Evolutionary conservation across 257 asterid species (phyloP).

Genomic region (Rauvolfia tetraphylla): DNA sequence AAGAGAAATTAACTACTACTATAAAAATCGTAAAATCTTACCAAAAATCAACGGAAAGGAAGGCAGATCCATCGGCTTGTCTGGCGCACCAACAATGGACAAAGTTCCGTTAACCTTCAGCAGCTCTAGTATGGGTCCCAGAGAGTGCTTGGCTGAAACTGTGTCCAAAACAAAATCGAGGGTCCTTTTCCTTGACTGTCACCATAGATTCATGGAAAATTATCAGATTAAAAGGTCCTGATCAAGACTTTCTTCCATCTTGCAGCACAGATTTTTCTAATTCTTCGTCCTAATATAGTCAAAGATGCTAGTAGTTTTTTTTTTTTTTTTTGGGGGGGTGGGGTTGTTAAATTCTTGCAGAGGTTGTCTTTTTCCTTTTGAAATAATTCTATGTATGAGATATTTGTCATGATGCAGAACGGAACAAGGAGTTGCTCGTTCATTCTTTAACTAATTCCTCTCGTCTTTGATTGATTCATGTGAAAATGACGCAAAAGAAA

Average conservation of each 20-base stretch:
- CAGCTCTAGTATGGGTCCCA: constrained; percentile 61
- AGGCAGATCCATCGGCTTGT: constrained; percentile 72
- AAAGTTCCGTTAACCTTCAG: constrained; percentile 73
- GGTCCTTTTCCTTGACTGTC: constrained; percentile 48
- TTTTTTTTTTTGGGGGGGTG: too few relatives aligned
- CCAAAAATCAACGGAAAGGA: constrained; percentile 76
- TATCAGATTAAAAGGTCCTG: background rate
- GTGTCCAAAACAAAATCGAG: constrained; percentile 75
- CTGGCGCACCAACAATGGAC: constrained; percentile 78
- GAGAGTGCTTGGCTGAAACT: constrained; percentile 68
- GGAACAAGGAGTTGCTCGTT: too few relatives aligned
- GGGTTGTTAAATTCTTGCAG: too few relatives aligned
- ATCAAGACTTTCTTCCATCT: too few relatives aligned
- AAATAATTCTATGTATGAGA: background rate
- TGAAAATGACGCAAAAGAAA: background rate
- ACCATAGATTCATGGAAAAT: background rate
- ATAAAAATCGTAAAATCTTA: constrained; percentile 1
- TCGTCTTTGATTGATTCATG: too few relatives aligned
- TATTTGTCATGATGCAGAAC: background rate
- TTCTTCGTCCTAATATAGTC: too few relatives aligned
- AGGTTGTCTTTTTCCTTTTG: background rate
- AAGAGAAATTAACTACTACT: too few relatives aligned
- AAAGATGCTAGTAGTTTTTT: too few relatives aligned
- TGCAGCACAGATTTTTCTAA: too few relatives aligned
- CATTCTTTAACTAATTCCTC: too few relatives aligned